Percentiles rank a stretch among this genome's conserved stretches.
phyloP scores from a whole-genome alignment of 1,284 basidiomycete genomes.

The Leccinum fallax region DNA sequence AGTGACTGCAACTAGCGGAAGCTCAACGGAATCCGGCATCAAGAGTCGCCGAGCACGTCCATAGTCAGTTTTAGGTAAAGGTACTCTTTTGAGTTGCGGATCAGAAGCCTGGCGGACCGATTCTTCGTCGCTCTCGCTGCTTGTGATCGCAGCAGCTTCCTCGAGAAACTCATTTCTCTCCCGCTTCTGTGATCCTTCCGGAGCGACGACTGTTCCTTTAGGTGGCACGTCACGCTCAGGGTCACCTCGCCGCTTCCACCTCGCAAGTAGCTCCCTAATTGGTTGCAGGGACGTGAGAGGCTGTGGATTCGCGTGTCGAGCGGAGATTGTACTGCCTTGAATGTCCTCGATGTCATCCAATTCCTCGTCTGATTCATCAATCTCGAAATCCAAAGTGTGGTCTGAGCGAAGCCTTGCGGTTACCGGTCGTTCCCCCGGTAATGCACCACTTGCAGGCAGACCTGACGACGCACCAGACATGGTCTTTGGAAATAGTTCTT shows the following conservation, averaged over 20 bases:
- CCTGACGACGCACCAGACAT: conserved; percentile 1
- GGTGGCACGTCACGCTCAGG: conserved; percentile 5
- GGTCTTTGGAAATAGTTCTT: not conserved
- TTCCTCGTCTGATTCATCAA: conserved; percentile 3
- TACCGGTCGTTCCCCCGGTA: not conserved
- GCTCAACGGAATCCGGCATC: conserved; percentile 34
- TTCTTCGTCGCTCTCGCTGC: conserved; percentile 18
- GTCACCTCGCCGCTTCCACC: conserved; percentile 11
- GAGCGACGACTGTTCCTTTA: conserved; percentile 4
- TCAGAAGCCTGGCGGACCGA: conserved; percentile 17
- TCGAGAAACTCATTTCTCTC: conserved; percentile 7
- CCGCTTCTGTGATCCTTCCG: conserved; percentile 10
- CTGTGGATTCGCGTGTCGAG: conserved; percentile 3
- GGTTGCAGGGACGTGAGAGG: conserved; percentile 11
- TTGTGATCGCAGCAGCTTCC: conserved; percentile 13
- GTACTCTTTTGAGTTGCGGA: conserved; percentile 31
- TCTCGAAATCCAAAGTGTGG: conserved; percentile 14
- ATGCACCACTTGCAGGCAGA: not conserved
- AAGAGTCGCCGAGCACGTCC: conserved; percentile 48
- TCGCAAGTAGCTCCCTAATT: conserved; percentile 17
- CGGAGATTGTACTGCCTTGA: conserved; percentile 1
- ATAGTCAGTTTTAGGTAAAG: conserved; percentile 43
- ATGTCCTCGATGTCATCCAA: not conserved
- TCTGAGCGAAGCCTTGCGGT: conserved; percentile 1
- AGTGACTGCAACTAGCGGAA: conserved; percentile 48